These are phyloP conservation scores for Solanum microdontum DNA, from an alignment of 257 asterid genomes.

Conservation along the genomic window DNA sequence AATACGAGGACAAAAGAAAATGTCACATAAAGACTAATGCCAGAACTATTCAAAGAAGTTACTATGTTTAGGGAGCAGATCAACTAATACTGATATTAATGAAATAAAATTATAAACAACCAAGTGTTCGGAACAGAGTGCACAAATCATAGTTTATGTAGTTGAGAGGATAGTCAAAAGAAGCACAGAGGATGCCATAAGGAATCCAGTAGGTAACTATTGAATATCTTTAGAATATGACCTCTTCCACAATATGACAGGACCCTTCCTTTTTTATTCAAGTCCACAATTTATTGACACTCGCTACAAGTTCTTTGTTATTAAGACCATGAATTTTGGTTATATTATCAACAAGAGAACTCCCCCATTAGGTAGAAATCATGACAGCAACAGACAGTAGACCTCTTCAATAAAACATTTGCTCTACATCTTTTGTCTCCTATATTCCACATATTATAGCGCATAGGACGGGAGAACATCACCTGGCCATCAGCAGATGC, in stretches of 20 bases:
- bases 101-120: background rate
- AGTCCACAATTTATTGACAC: background rate
- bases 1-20: background rate
- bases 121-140: background rate
- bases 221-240: background rate
- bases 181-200: background rate
- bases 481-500: constrained; percentile 85
- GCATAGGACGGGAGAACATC: background rate
- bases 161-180: background rate
- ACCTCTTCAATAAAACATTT: background rate
- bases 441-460: background rate
- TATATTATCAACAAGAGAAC: background rate
- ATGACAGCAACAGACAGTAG: background rate
- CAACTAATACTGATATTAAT: background rate
- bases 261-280: background rate
- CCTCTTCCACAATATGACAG: background rate
- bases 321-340: background rate
- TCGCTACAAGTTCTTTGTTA: background rate
- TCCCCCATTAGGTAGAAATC: background rate
- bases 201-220: background rate
- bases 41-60: background rate
- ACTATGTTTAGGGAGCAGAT: background rate
- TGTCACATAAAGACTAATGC: background rate
- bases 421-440: background rate
- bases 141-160: background rate